Conservation (phyloP, 2,329 filamentous ascomycete genomes). For the Phaeosphaeria sp. region DNA sequence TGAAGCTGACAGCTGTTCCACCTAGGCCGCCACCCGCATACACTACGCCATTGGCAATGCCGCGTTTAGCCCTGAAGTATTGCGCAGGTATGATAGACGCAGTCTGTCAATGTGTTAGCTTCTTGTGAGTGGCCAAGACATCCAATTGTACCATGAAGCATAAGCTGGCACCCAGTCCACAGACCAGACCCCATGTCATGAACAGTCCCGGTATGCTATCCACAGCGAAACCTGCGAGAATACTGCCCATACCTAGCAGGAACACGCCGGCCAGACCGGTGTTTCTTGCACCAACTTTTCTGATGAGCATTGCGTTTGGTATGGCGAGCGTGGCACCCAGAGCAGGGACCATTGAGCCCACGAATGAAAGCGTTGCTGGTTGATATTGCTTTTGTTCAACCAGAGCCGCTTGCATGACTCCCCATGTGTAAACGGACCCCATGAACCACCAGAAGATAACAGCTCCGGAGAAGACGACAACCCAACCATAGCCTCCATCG, state of each 20-base stretch:
- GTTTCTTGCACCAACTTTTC: conserved; percentile 56
- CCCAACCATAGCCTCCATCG: conserved; percentile 65
- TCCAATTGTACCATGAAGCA: conserved; percentile 2
- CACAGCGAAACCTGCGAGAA: conserved; percentile 56
- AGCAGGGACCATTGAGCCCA: conserved; percentile 62
- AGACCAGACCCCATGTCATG: conserved; percentile 53
- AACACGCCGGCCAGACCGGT: conserved; percentile 59
- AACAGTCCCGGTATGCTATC: conserved; percentile 47
- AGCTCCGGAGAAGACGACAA: conserved; percentile 59
- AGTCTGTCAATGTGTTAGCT: background rate
- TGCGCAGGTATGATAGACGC: conserved; percentile 24
- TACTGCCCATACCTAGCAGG: conserved; percentile 58
- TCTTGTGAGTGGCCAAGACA: background rate
- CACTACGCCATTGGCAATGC: conserved; percentile 36
- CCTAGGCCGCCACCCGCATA: conserved; percentile 40
- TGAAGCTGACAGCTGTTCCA: conserved; percentile 30
- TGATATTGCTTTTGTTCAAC: conserved; percentile 37
- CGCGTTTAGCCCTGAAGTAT: conserved; percentile 35
- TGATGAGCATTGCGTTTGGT: conserved; percentile 59
- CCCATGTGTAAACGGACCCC: conserved; percentile 66
- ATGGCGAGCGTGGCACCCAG: conserved; percentile 62
- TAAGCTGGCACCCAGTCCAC: conserved; percentile 50
- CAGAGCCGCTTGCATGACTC: conserved; percentile 65
- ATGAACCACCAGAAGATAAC: conserved; percentile 60
- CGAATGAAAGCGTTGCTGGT: conserved; percentile 64